Evolutionary conservation across 2,329 filamentous ascomycete species (phyloP).

Genomic region (Fusarium mangiferae): DNA sequence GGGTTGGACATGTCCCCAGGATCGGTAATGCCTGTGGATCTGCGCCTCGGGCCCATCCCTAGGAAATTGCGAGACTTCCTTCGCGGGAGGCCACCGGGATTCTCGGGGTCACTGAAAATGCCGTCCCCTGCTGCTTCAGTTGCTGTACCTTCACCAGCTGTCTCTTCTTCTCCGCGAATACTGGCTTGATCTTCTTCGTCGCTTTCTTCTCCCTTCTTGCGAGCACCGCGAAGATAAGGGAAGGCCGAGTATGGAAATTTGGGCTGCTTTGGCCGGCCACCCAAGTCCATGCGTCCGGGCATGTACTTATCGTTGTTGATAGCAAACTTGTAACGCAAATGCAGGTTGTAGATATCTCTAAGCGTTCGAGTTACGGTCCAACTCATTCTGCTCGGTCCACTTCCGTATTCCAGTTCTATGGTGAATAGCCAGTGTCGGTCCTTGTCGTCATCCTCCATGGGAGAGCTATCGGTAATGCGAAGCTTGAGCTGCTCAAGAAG

Average conservation of each 20-base stretch:
- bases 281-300: conserved; percentile 71
- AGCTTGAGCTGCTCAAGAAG: conserved; percentile 95
- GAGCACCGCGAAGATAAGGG: conserved; percentile 85
- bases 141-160: conserved; percentile 63
- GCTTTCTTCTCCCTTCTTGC: conserved; percentile 81
- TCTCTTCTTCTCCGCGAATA: conserved; percentile 55
- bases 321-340: conserved; percentile 91
- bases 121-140: conserved; percentile 72
- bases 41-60: conserved; percentile 58
- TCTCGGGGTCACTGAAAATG: conserved; percentile 50
- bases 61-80: conserved; percentile 66
- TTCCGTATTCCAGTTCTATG: conserved; percentile 95
- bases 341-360: conserved; percentile 89
- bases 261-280: conserved; percentile 81
- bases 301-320: conserved; percentile 86
- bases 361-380: conserved; percentile 92
- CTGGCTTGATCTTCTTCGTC: conserved; percentile 73
- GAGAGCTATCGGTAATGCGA: conserved; percentile 81
- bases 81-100: conserved; percentile 47
- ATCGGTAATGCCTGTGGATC: conserved; percentile 62
- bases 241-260: conserved; percentile 91
- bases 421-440: conserved; percentile 86
- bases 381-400: conserved; percentile 93
- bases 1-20: conserved; percentile 56
- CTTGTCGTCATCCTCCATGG: conserved; percentile 70